Base-by-base conservation (phyloP, 2,329 filamentous ascomycete species). In the Aureobasidium uvarum region DNA sequence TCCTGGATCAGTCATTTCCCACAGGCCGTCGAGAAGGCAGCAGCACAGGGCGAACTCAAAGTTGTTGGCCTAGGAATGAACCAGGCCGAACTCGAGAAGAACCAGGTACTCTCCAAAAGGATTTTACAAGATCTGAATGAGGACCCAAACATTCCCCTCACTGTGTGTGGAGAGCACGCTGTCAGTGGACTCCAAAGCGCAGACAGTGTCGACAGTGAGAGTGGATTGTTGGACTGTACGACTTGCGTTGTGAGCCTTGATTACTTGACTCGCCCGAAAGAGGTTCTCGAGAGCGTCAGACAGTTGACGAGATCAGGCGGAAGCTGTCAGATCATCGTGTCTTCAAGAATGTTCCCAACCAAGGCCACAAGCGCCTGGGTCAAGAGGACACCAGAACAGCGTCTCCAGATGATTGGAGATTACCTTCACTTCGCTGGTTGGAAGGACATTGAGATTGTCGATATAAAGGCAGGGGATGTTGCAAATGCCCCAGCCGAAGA, bases 201-300 rank as follows among this genome's bases (percentile, higher is more conserved):
- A 20, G 51, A 51, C 33, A 55, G 28, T 14, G 41, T n/a, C 31
- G 33, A 51, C 5, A 58, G 48, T n/a, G 64, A 54, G 39, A 46
- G 13, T 16, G 46, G 54, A 2, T 68, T 70, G 7, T 72, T 83
- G 1, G 80, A 83, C 68, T 77, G 78, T 0, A 76, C 79, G 2
- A 83, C 81, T 1, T 83, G 81, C 68, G 81, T 81, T 11, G 81
- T 84, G 2, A 80, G 76, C 5, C 80, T 83, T 2, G 82, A 84
- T 68, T 85, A 85, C 67, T 71, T 85, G 1, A 80, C 77, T 0
- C 69, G 75, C 11, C 83, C 82, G 0, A 69, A 81, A 5, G 74
- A 78, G 20, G 77, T 84, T 0, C 77, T 84, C 20, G 66, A 67
- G 18, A 78, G 77, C 31, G 69, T 84, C 31, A 70, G 74, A 11